Evolutionary conservation across 2,329 filamentous ascomycete genomes (phyloP).

Genomic region (Venturia oleaginea): DNA sequence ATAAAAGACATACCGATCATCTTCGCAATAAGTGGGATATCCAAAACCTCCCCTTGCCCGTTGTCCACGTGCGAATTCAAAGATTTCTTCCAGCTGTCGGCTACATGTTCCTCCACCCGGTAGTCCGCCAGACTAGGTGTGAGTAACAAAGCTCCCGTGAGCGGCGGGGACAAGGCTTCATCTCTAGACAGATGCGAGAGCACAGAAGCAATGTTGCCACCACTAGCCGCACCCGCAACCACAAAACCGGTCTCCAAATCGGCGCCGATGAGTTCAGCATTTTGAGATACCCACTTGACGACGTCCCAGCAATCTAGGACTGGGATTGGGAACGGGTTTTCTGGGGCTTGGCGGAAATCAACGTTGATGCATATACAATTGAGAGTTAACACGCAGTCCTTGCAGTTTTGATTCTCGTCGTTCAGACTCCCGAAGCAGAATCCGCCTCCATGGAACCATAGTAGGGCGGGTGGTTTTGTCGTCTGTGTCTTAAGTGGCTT

Average conservation of each 20-base stretch:
- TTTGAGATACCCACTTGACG: neutral
- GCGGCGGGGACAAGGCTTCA: neutral
- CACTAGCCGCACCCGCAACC: neutral
- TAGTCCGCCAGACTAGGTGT: neutral
- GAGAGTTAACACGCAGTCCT: neutral
- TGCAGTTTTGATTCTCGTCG: neutral
- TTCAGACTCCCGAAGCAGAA: neutral
- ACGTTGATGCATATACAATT: neutral
- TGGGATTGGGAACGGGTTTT: neutral
- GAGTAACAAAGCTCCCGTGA: neutral
- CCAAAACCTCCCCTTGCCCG: no score
- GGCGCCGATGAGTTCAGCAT: neutral
- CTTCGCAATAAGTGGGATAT: no score
- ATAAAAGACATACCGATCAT: no score
- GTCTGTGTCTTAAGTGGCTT: no score
- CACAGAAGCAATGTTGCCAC: neutral
- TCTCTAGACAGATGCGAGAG: neutral
- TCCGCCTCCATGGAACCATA: slow-evolving; percentile 1
- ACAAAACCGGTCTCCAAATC: neutral
- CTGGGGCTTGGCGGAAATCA: slow-evolving; percentile 2
- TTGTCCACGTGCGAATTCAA: slow-evolving; percentile 6
- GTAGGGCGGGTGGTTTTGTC: no score
- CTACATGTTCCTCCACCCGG: no score
- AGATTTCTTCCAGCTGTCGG: no score
- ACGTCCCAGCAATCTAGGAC: neutral